Evolutionary conservation across 257 asterid species (phyloP), one percentile per base, ranked within the genome.

Genomic region (Fraxinus anomala): DNA sequence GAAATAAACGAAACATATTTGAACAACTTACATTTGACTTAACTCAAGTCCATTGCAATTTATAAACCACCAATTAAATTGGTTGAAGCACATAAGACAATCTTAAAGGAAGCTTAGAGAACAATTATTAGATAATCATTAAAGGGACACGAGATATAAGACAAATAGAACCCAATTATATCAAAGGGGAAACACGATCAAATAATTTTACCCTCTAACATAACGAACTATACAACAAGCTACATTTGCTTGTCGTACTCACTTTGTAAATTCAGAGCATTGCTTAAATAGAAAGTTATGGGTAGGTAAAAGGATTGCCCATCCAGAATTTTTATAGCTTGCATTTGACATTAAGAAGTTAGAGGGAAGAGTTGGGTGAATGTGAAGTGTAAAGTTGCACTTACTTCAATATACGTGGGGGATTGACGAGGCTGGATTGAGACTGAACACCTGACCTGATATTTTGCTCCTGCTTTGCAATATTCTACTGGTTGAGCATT

Each of bases 371-470:
- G 66, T 56, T 59, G 28, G 31, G 68, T 21, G 68, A 13, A 59
- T 6, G 28, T 59, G 68, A 10, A 61, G 33, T 10, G 33, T 56
- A 12, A 21, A 56, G 30, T 6, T n/a, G 21, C 24, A 56, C 11
- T 21, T 5, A 21, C 7, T 56, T 61, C 31, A 23, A 10, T 19
- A 61, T 70, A 14, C 78, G 82, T 83, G 76, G 68, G 70, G 31
- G 31, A 61, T 23, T n/a, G 21, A 34, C 73, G 44, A 44, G 42
- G 54, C 67, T 17, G 36, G 80, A 70, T 70, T 73, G 76, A 65
- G 78, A 80, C 79, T 21, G 44, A 47, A 17, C 70, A 76, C 74
- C 72, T 51, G 67, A 77, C 66, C 65, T n/a, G 65, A 19, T 54
- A 19, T n/a, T 71, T 71, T 80, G 74, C 31, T 51, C 42, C 40